These are phyloP conservation scores for Earliella scabrosa DNA, from an alignment of 1,284 basidiomycete genomes.

Conservation along the genomic window DNA sequence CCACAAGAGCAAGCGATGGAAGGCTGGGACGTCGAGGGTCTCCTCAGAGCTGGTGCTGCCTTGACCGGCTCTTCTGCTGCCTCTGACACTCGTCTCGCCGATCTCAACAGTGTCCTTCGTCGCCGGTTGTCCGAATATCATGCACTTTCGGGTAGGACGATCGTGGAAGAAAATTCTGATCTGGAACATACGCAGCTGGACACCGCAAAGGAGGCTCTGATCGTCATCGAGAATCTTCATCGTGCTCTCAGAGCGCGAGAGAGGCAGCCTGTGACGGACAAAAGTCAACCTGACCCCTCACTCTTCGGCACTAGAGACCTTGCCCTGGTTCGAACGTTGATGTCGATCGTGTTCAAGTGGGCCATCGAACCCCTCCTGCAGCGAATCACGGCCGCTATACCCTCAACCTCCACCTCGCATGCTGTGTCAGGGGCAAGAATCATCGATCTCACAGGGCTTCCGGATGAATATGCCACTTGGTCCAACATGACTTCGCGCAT, in stretches of 20 bases:
- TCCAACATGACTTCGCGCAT: conserved; percentile 46
- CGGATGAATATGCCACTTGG: conserved; percentile 48
- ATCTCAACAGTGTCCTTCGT: conserved; percentile 16
- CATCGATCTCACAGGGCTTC: conserved; percentile 47
- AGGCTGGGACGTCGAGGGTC: neutral
- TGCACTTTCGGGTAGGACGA: neutral
- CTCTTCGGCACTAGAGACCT: conserved; percentile 68
- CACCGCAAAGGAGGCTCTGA: conserved; percentile 62
- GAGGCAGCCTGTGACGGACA: neutral
- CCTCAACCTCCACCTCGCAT: conserved; percentile 27
- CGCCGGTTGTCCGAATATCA: conserved; percentile 9
- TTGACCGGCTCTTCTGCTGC: conserved; percentile 14
- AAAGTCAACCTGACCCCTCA: neutral
- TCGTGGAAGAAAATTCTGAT: conserved; percentile 25
- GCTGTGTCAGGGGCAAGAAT: conserved; percentile 36
- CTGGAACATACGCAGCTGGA: conserved; percentile 51
- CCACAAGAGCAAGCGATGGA: neutral
- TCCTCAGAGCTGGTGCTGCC: conserved; percentile 10
- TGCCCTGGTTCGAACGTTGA: conserved; percentile 58
- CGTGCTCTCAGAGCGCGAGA: conserved; percentile 37
- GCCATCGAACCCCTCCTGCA: conserved; percentile 57
- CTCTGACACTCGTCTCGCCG: conserved; percentile 5
- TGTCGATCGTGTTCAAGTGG: conserved; percentile 75
- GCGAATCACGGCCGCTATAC: conserved; percentile 48
- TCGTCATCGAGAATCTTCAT: conserved; percentile 57